A percentile compares a stretch with the other conserved stretches of the same genome.
Evolutionary conservation across 2,329 filamentous ascomycete species (phyloP).

Genomic region (Apiospora pterosperma): DNA sequence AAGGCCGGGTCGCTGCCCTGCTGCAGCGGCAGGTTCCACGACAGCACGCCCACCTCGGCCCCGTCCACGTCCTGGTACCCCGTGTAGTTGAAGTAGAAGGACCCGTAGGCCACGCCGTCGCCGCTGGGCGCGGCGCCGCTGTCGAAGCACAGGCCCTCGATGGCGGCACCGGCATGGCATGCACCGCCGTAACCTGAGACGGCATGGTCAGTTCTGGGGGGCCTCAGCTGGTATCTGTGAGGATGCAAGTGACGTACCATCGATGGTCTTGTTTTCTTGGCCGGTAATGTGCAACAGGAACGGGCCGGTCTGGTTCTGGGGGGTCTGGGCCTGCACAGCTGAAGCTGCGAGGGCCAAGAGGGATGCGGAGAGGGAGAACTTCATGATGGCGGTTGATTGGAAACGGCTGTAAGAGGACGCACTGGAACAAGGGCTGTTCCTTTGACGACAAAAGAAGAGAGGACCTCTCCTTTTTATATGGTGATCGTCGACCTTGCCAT

Average conservation of each 20-base stretch:
- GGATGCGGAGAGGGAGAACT: constrained; percentile 20
- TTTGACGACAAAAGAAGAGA: neutral
- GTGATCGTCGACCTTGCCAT: neutral
- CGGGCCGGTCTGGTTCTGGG: constrained; percentile 25
- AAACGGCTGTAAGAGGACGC: neutral
- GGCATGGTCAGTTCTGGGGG: neutral
- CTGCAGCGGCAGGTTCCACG: constrained; percentile 25
- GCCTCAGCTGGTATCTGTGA: too few species aligned
- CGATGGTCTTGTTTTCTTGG: constrained; percentile 19
- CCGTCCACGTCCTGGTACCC: constrained; percentile 11
- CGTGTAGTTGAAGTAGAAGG: constrained; percentile 33
- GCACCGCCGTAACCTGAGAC: constrained; percentile 24
- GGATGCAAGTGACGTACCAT: constrained; percentile 16
- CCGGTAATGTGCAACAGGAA: constrained; percentile 31
- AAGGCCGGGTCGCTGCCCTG: constrained; percentile 8
- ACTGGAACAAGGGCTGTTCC: neutral
- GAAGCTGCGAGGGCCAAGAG: constrained; percentile 25
- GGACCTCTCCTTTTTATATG: neutral
- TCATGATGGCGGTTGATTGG: constrained; percentile 21
- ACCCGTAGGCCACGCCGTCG: constrained; percentile 5
- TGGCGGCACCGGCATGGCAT: constrained; percentile 32
- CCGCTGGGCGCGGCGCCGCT: constrained; percentile 12
- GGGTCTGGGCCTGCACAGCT: constrained; percentile 24
- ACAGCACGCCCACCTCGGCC: constrained; percentile 21
- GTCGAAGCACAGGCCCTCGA: constrained; percentile 28